Base-by-base conservation (phyloP, 164 flowering plant genomes). In the Vitis rotundifolia region DNA sequence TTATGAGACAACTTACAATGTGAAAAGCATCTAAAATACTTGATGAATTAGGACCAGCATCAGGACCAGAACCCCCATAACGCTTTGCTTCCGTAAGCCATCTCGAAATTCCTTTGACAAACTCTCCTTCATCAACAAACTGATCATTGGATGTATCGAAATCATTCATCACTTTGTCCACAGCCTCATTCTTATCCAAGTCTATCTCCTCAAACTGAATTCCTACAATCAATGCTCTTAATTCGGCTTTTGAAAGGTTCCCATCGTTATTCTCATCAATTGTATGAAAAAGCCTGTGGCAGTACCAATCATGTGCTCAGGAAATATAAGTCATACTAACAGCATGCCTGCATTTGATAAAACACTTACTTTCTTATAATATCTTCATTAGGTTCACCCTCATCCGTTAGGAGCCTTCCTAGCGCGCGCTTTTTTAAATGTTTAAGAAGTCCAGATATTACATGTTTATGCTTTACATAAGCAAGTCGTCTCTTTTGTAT, bases 391-490 rank as follows among this genome's bases (percentile, higher is more conserved):
- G 88, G 91, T 77, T 74, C 78, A 48, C 97, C 99, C 48, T 89
- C 86, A 49, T 82, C 84, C 2, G 58, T 76, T 10, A 82, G 75
- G 18, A 95, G 89, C 81, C 77, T 87, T 73, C 94, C 98, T 3
- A 88, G 69, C 59, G 88, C 77, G 59, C 66, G 86, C 80, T 11
- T 79, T 70, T 70, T 83, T 63, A 87, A 58, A 69, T 88, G 84
- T 65, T 68, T 80, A 19, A 95, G 72, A 48, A 95, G 66, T 71
- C 91, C 94, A 48, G 92, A 85, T 62, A 89, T 83, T 16, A 92
- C 86, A 81, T 85, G 93, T 77, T 85, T 93, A 71, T 85, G 91
- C 84, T 84, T 89, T 19, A 77, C 91, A 79, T 75, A 94, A 64
- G 82, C 91, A 66, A 90, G 70, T 59, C 77, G 76, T 62, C 99